Evolutionary conservation across 257 asterid genomes (phyloP).

Genomic region (Primulina tabacum): DNA sequence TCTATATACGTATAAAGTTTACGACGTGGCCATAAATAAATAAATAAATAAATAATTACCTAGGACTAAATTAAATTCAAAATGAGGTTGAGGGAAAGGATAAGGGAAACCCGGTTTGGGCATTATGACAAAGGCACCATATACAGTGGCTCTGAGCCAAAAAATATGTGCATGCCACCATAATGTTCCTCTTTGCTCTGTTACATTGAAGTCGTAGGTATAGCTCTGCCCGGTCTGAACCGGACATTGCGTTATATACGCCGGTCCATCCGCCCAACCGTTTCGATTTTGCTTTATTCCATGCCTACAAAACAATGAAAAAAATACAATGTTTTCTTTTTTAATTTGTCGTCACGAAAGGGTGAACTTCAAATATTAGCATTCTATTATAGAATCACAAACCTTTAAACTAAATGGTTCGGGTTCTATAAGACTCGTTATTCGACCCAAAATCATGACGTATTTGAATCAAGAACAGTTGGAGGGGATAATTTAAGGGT

Average conservation of each 20-base stretch:
- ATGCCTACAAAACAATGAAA: constrained; percentile 37
- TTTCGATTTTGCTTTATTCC: constrained; percentile 63
- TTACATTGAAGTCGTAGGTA: constrained; percentile 41
- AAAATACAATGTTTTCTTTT: too few species aligned
- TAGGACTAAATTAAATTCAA: constrained; percentile 29
- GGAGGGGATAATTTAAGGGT: too few species aligned
- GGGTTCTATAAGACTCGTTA: too few species aligned
- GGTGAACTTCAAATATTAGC: too few species aligned
- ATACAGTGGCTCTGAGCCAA: constrained; percentile 14
- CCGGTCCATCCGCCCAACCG: constrained; percentile 48
- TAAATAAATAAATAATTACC: constrained; percentile 15
- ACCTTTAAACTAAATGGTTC: too few species aligned
- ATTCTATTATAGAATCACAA: too few species aligned
- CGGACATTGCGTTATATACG: constrained; percentile 68
- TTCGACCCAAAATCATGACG: too few species aligned
- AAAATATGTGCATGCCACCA: constrained; percentile 49
- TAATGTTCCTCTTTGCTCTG: constrained; percentile 48
- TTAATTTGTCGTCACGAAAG: too few species aligned
- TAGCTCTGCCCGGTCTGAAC: constrained; percentile 52
- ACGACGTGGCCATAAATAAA: too few species aligned
- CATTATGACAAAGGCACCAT: constrained; percentile 64
- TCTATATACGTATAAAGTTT: too few species aligned
- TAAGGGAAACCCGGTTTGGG: constrained; percentile 52
- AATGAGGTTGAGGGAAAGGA: constrained; percentile 61
- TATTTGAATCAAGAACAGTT: too few species aligned